Evolutionary conservation across 2,329 filamentous ascomycete genomes (phyloP), one percentile per base, ranked within the genome.

Genomic region (Cladosporium sp.): DNA sequence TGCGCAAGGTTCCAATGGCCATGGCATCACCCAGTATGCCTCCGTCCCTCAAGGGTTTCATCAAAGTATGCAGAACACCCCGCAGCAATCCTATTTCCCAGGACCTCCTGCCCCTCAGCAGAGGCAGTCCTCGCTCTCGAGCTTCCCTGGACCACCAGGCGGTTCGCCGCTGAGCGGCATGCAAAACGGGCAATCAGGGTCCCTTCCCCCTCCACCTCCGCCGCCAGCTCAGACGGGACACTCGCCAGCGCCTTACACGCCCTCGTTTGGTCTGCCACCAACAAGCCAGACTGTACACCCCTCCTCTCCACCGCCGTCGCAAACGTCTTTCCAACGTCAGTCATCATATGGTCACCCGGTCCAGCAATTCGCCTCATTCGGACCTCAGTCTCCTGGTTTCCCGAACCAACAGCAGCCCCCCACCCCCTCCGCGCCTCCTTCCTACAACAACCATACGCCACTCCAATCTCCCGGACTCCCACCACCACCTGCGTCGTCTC

Each of bases 391-490:
- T 0, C 62, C 63, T 28, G 59, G 59, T 13, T 54, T 60, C 31
- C 45, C 50, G 6, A 51, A 49, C 13, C 56, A 58, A 32, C 53
- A 57, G 54, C 61, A 61, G 22, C 63, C 65, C 9, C 66, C 65
- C 9, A 68, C 66, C 3, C 66, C 66, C 3, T 63, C 63, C n/a
- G 63, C 62, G 10, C 65, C 61, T 5, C 64, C 64, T 11, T 59
- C 62, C 4, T 70, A 64, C 62, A 68, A 54, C 58, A 64, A 58
- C 46, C 63, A 68, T 34, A 66, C 63, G 6, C 65, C 68, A n/a
- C 53, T 71, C 13, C 65, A 68, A 28, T 71, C 72, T 2, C 72
- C 71, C 9, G 68, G 66, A 9, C 66, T 70, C 37, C 63, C 68
- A 34, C 67, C 68, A 64, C 64, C 54, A 9, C 57, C 28, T 9